These are phyloP conservation scores for Hypoxylon perforatum DNA, from an alignment of 495 filamentous ascomycete species.

Conservation along the genomic window DNA sequence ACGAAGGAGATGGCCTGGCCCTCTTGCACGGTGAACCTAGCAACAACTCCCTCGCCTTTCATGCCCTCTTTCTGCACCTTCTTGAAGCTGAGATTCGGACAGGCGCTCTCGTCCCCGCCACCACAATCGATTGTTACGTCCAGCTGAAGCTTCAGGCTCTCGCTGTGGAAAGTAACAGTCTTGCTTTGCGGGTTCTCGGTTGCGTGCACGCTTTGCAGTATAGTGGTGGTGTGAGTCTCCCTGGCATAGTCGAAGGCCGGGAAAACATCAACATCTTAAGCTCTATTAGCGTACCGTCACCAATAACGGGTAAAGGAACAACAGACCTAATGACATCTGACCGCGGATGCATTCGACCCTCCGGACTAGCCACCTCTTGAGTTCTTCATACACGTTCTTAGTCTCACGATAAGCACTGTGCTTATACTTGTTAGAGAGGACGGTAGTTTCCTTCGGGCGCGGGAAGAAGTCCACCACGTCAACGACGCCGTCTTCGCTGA, in stretches of 20 bases:
- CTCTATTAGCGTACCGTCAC: constrained; percentile 2
- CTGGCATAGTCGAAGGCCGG: constrained; percentile 76
- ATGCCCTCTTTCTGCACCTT: constrained; percentile 62
- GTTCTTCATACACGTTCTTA: constrained; percentile 60
- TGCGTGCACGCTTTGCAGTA: constrained; percentile 54
- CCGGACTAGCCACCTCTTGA: constrained; percentile 71
- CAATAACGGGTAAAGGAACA: not conserved
- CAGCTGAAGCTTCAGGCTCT: constrained; percentile 67
- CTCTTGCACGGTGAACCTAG: constrained; percentile 66
- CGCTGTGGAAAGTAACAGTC: constrained; percentile 69
- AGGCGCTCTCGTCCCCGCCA: constrained; percentile 58
- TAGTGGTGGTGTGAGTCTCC: constrained; percentile 64
- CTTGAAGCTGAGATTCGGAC: constrained; percentile 61
- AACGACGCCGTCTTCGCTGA: constrained; percentile 75
- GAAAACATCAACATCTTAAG: constrained; percentile 69
- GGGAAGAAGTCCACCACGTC: constrained; percentile 81
- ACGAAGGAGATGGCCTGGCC: constrained; percentile 76
- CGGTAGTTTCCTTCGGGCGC: constrained; percentile 60
- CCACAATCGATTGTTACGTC: constrained; percentile 71
- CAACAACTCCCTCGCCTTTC: constrained; percentile 69
- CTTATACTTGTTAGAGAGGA: constrained; percentile 54
- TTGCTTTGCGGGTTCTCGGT: constrained; percentile 59
- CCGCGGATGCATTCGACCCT: constrained; percentile 76
- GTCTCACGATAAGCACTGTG: constrained; percentile 63
- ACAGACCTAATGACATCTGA: constrained; percentile 61